phyloP scores from a whole-genome alignment of 805 yeast species.

The Yamadazyma tumulicola region DNA sequence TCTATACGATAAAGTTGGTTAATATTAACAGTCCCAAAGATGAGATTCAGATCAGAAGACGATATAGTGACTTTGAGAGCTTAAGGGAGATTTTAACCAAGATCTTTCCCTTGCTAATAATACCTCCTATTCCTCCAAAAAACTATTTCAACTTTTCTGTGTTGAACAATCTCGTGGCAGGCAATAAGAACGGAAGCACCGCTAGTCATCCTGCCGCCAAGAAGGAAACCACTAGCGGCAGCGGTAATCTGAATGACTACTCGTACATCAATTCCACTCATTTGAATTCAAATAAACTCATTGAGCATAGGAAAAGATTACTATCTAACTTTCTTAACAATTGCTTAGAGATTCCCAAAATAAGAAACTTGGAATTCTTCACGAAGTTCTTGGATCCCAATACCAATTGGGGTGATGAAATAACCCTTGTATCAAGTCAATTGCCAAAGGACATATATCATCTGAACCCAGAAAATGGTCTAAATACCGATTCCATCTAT shows the following conservation, averaged over 20 bases:
- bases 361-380: constrained; percentile 61
- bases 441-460: constrained; percentile 38
- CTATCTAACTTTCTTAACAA: constrained; percentile 74
- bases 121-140: constrained; percentile 87
- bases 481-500: constrained; percentile 33
- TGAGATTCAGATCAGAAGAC: constrained; percentile 61
- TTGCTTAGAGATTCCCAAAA: constrained; percentile 56
- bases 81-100: constrained; percentile 67
- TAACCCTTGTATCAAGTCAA: constrained; percentile 31
- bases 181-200: constrained; percentile 7
- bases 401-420: constrained; percentile 75
- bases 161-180: constrained; percentile 31
- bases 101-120: constrained; percentile 72
- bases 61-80: constrained; percentile 91
- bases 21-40: constrained; percentile 34
- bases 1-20: constrained; percentile 72
- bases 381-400: constrained; percentile 82
- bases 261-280: constrained; percentile 42
- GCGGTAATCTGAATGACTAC: constrained; percentile 13
- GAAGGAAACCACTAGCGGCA: constrained; percentile 6
- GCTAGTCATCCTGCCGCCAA: background rate
- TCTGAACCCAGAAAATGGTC: constrained; percentile 45
- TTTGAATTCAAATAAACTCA: constrained; percentile 32
- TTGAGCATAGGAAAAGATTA: constrained; percentile 63
- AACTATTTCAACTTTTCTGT: constrained; percentile 35